Percentiles rank a stretch among this genome's conserved stretches.
These are phyloP conservation scores for Aspergillus campestris DNA, from an alignment of 495 filamentous ascomycete genomes.

Conservation along the genomic window DNA sequence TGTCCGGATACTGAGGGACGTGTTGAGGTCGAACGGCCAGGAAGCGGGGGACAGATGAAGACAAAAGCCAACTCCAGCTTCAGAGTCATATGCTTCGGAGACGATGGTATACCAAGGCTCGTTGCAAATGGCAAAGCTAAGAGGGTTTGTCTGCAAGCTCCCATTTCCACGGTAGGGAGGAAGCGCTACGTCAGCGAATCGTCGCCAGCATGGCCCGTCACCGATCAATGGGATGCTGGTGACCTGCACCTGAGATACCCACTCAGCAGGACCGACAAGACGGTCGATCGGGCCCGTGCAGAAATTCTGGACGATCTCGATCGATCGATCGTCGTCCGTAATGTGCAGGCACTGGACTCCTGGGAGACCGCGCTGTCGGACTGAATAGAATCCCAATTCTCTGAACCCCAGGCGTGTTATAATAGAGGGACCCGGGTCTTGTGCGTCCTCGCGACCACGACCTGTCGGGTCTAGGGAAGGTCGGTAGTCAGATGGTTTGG, in stretches of 20 bases:
- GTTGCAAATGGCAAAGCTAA: slow-evolving; percentile 12
- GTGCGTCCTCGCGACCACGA: slow-evolving; percentile 21
- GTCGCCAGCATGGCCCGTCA: slow-evolving; percentile 45
- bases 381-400: slow-evolving; percentile 47
- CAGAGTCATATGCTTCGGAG: slow-evolving; percentile 42
- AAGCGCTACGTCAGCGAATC: slow-evolving; percentile 35
- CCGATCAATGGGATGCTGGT: slow-evolving; percentile 49
- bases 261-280: slow-evolving; percentile 21
- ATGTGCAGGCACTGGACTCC: slow-evolving; percentile 45
- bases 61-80: slow-evolving; percentile 47
- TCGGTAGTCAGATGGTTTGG: slow-evolving; percentile 42
- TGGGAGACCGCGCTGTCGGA: slow-evolving; percentile 51
- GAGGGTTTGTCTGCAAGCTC: slow-evolving; percentile 19
- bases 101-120: slow-evolving; percentile 38
- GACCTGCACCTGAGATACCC: slow-evolving; percentile 33
- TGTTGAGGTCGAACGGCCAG: slow-evolving; percentile 17
- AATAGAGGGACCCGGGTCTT: slow-evolving; percentile 39
- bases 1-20: slow-evolving; percentile 27
- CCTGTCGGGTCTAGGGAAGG: slow-evolving; percentile 48
- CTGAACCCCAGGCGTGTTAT: slow-evolving; percentile 47
- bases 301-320: slow-evolving; percentile 43
- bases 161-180: slow-evolving; percentile 31
- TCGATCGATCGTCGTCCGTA: slow-evolving; percentile 32
- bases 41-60: slow-evolving; percentile 33
- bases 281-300: slow-evolving; percentile 36